Evolutionary conservation across 2,329 filamentous ascomycete species (phyloP), one percentile per base, ranked within the genome.

Genomic region (Diaporthe australafricana): DNA sequence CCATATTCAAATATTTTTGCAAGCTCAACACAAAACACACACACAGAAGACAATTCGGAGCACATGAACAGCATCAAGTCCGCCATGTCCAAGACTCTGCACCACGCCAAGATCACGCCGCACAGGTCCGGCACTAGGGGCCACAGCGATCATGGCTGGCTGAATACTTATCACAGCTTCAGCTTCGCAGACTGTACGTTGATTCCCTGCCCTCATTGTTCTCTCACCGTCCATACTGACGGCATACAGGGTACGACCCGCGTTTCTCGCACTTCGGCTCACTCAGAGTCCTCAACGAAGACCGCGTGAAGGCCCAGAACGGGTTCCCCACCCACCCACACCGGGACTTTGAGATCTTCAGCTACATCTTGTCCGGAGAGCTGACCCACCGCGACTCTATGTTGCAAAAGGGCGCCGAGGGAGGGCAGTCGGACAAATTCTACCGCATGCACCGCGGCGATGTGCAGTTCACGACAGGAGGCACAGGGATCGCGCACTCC

Each of bases 401-500:
- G 91, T 89, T 94, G 76, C 89, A 89, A 81, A 94, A 91, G 82
- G 90, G 90, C 56, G 82, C 85, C 25, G 91, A 92, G 78, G 89
- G 87, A 27, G 86, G 80, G 20, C 83, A 85, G 74, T 87, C 87
- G 53, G 90, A 93, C 79, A 85, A 89, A 76, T 94, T 93, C 79
- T 93, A 86, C 78, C 86, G 89, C 42, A 92, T 97, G 86, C 88
- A 89, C 77, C 87, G 94, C 47, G 94, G 94, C 16, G 94, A 97
- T 80, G 93, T 97, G 55, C 94, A 97, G 79, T 97, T 97, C 82
- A 97, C 94, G 12, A 95, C 92, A 17, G 94, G 93, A n/a, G 94
- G 94, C 69, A 94, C 90, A 6, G 91, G 91, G 77, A 89, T 97
- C 77, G 89, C 94, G 1, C 94, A 97, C 81, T 93, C 90, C 9